phyloP scores from a whole-genome alignment of 2,329 filamentous ascomycete genomes.

The Fonsecaea erecta region DNA sequence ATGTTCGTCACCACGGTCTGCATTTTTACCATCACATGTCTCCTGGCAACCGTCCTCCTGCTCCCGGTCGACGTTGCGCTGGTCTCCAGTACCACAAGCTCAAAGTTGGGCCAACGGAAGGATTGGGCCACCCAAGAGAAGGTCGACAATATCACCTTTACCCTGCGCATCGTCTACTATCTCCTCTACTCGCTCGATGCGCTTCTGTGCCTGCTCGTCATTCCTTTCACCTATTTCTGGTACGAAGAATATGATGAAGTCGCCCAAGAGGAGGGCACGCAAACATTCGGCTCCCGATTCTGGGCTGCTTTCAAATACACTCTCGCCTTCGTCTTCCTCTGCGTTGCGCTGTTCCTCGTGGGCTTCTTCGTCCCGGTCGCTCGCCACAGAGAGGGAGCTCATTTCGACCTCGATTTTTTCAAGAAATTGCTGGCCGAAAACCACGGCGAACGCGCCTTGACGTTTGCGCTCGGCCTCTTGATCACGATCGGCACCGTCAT shows the following conservation, averaged over 20 bases:
- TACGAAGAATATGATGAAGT: conserved; percentile 97
- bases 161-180: conserved; percentile 90
- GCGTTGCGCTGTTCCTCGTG: conserved; percentile 79
- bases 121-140: conserved; percentile 88
- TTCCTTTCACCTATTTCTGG: conserved; percentile 97
- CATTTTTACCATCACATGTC: conserved; percentile 81
- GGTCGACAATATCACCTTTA: conserved; percentile 76
- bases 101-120: conserved; percentile 80
- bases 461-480: conserved; percentile 86
- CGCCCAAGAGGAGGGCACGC: conserved; percentile 76
- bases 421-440: conserved; percentile 78
- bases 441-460: conserved; percentile 88
- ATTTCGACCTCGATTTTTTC: conserved; percentile 89
- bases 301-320: conserved; percentile 92
- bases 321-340: conserved; percentile 75
- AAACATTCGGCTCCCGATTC: conserved; percentile 72
- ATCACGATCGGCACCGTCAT: conserved; percentile 84
- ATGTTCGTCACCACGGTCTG: conserved; percentile 80
- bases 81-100: conserved; percentile 82
- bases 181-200: conserved; percentile 89
- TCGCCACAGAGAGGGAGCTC: conserved; percentile 65
- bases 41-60: conserved; percentile 89
- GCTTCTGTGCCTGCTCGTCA: conserved; percentile 81
- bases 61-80: conserved; percentile 95
- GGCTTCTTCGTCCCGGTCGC: conserved; percentile 92